These are phyloP conservation scores for Talaromyces nanjingensis DNA, from an alignment of 495 filamentous ascomycete species.

Conservation along the genomic window DNA sequence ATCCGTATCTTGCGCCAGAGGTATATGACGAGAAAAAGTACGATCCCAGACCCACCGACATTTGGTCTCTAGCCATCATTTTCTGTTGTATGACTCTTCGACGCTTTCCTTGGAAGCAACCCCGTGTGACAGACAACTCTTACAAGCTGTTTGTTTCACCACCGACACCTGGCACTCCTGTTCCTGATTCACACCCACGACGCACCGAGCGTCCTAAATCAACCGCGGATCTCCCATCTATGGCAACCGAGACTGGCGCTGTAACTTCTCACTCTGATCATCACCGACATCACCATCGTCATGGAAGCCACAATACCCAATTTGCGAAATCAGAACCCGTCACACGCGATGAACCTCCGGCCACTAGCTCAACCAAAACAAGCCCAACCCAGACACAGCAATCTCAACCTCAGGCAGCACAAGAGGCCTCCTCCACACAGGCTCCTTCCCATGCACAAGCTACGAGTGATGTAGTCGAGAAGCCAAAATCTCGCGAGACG, in stretches of 20 bases:
- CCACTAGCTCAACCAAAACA: not conserved
- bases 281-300: slow-evolving; percentile 22
- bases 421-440: not conserved
- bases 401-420: not conserved
- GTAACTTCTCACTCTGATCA: slow-evolving; percentile 7
- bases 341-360: slow-evolving; percentile 8
- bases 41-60: slow-evolving; percentile 87
- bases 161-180: slow-evolving; percentile 49
- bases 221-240: slow-evolving; percentile 26
- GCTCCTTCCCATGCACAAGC: not conserved
- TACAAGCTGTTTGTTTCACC: slow-evolving; percentile 85
- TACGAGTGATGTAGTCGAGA: slow-evolving; percentile 6
- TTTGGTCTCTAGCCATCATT: slow-evolving; percentile 98
- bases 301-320: slow-evolving; percentile 8
- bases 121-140: slow-evolving; percentile 84
- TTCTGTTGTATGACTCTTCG: slow-evolving; percentile 98
- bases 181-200: slow-evolving; percentile 38
- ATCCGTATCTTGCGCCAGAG: slow-evolving; percentile 94
- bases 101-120: slow-evolving; percentile 96
- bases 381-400: slow-evolving; percentile 8
- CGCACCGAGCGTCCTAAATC: slow-evolving; percentile 31
- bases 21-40: slow-evolving; percentile 94
- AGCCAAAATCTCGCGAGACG: slow-evolving; percentile 19
- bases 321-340: slow-evolving; percentile 9
- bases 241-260: slow-evolving; percentile 2